Evolutionary conservation across 495 filamentous ascomycete genomes (phyloP), one percentile per base, ranked within the genome.

Genomic region (Halenospora varia): DNA sequence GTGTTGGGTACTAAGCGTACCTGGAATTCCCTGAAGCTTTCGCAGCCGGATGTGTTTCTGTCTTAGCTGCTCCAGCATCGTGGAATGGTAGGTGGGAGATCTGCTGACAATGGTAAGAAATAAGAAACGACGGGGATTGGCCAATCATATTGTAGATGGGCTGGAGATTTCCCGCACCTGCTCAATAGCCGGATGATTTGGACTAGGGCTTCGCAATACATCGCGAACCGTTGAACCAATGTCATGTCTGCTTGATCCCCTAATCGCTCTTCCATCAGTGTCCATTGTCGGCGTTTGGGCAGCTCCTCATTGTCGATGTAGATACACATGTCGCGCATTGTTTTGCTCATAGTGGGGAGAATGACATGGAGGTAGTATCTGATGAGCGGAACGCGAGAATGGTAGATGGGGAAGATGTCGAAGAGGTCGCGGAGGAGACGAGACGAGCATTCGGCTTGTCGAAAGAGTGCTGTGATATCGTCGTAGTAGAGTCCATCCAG

Each of bases 131-230:
- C 35, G 50, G 17, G 48, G 64, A 62, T 40, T 40, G 15, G 17
- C 18, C 18, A 20, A 45, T 45, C 18, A 20, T 6, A 45, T 45
- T 15, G n/a, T 15, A 4, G 10, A n/a, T 23, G 9, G 9, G n/a
- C n/a, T n/a, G n/a, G n/a, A n/a, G n/a, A n/a, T 26, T 57, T 57
- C 18, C 26, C 55, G 41, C 55, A 66, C 64, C 55, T 61, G 54
- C 54, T 59, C n/a, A 83, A 64, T 56, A 83, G 65, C 53, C 73
- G 71, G 59, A 73, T 68, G 23, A 80, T 63, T 53, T 78, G 65
- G 13, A 70, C 66, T 22, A 83, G 69, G 53, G 78, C 77, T 51
- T 78, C 72, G 48, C 79, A 77, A 63, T 79, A 82, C 53, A 81
- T 72, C 22, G 75, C 70, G 51, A 82, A 81, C 41, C 78, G 71